These are phyloP conservation scores for Hericium alpestre DNA, from an alignment of 768 basidiomycete species.

Conservation along the genomic window DNA sequence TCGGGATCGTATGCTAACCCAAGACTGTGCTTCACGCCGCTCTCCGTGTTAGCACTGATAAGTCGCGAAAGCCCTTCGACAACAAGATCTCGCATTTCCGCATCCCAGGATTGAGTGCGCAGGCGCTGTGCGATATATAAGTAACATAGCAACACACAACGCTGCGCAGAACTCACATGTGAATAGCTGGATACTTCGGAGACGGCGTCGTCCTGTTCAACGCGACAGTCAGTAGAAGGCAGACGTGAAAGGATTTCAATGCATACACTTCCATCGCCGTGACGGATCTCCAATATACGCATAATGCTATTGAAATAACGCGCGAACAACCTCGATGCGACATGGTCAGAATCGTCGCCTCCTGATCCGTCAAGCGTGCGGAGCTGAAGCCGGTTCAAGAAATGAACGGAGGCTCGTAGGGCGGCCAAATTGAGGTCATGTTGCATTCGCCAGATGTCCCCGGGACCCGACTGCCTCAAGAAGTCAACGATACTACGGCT, in stretches of 20 bases:
- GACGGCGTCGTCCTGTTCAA: conserved; percentile 16
- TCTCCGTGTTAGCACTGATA: conserved; percentile 76
- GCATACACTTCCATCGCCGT: conserved; percentile 8
- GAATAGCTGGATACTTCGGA: conserved; percentile 20
- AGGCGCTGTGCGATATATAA: conserved; percentile 8
- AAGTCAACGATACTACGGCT: not conserved
- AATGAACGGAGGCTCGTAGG: conserved; percentile 61
- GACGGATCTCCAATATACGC: conserved; percentile 45
- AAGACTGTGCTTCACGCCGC: conserved; percentile 82
- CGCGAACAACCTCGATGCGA: conserved; percentile 69
- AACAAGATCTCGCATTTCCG: conserved; percentile 61
- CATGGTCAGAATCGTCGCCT: conserved; percentile 56
- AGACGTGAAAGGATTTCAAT: not conserved
- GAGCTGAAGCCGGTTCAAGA: conserved; percentile 68
- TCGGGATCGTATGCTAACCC: conserved; percentile 69
- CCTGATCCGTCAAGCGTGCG: conserved; percentile 43
- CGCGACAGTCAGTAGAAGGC: not conserved
- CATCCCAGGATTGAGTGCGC: conserved; percentile 16
- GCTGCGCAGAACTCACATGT: conserved; percentile 5
- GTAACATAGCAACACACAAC: not conserved
- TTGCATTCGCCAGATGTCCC: conserved; percentile 27
- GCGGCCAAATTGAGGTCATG: conserved; percentile 66
- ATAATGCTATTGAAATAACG: conserved; percentile 63
- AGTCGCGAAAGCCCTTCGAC: conserved; percentile 75
- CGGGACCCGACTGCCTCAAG: conserved; percentile 16